phyloP scores from a whole-genome alignment of 768 basidiomycete genomes.

The Thelephora aurantiotincta region DNA sequence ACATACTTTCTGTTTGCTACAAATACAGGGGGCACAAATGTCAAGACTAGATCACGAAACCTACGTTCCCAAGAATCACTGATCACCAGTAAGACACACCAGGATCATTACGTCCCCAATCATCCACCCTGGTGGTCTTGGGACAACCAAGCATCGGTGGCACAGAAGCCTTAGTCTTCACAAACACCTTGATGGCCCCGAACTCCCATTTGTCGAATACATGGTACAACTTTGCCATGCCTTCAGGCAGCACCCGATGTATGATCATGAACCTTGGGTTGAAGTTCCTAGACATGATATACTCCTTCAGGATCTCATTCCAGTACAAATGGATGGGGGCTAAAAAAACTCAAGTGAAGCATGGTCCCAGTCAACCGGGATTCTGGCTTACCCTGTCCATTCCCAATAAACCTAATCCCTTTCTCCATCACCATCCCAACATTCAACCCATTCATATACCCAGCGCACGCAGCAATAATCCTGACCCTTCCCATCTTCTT shows the following conservation, averaged over 20 bases:
- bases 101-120: constrained; percentile 19
- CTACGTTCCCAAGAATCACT: too few relatives aligned
- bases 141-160: constrained; percentile 39
- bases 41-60: too few relatives aligned
- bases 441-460: constrained; percentile 53
- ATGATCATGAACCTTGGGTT: constrained; percentile 47
- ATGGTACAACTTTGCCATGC: constrained; percentile 47
- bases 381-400: constrained; percentile 31
- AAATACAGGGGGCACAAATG: too few relatives aligned
- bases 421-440: constrained; percentile 71
- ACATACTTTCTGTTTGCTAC: too few relatives aligned
- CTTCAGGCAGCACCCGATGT: constrained; percentile 50
- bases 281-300: constrained; percentile 49
- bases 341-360: too few relatives aligned
- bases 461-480: constrained; percentile 55
- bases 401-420: constrained; percentile 55
- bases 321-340: constrained; percentile 66
- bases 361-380: too few relatives aligned
- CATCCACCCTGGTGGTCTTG: constrained; percentile 34
- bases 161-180: constrained; percentile 43
- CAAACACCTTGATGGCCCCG: constrained; percentile 62
- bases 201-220: constrained; percentile 43
- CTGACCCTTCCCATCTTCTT: constrained; percentile 43
- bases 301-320: constrained; percentile 53
- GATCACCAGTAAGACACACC: too few relatives aligned